Conservation (phyloP, 306 rosid species). For the Pachyrhizus erosus region DNA sequence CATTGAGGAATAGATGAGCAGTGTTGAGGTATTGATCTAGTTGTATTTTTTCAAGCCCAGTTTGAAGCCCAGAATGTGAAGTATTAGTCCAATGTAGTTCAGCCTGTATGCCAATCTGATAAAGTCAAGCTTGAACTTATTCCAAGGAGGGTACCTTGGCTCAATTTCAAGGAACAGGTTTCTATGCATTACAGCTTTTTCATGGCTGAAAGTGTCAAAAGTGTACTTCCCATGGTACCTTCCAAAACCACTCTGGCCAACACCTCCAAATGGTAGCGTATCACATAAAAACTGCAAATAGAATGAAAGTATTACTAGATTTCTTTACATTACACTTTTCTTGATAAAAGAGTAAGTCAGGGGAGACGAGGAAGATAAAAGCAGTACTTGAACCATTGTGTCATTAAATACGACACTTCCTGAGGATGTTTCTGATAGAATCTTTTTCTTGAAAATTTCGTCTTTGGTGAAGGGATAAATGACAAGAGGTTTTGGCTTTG, state of each 20-base stretch:
- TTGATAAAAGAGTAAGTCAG: not conserved
- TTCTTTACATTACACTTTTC: not conserved
- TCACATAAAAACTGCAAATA: constrained; percentile 58
- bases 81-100: constrained; percentile 60
- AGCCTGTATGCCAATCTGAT: constrained; percentile 69
- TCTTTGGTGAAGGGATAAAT: constrained; percentile 84
- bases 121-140: constrained; percentile 68
- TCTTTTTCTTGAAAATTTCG: constrained; percentile 61
- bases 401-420: constrained; percentile 90
- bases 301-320: not conserved
- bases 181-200: constrained; percentile 76
- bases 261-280: constrained; percentile 57
- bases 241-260: constrained; percentile 81
- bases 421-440: constrained; percentile 80
- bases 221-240: constrained; percentile 96
- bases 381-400: constrained; percentile 72
- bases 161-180: constrained; percentile 68
- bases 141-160: constrained; percentile 94
- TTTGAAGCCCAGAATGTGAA: constrained; percentile 63
- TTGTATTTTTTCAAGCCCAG: constrained; percentile 60
- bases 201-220: constrained; percentile 89
- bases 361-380: not conserved
- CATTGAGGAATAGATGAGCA: constrained; percentile 9
- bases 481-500: constrained; percentile 86
- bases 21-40: not conserved